phyloP scores from a whole-genome alignment of 164 flowering plant genomes.

The Stephania cephalantha region DNA sequence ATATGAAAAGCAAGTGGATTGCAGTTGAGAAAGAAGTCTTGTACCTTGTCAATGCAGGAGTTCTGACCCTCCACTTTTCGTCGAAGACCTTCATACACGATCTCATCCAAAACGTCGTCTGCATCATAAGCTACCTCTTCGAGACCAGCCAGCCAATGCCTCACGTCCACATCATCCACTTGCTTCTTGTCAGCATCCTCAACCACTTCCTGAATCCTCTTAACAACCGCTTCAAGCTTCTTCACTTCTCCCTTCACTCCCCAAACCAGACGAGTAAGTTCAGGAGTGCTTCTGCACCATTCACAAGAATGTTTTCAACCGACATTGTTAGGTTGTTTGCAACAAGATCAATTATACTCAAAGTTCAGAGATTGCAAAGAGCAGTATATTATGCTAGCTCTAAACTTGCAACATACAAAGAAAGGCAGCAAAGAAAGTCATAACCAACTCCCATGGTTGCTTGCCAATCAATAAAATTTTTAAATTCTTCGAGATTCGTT shows the following conservation, averaged over 20 bases:
- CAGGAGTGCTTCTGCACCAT: background rate
- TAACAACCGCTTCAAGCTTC: background rate
- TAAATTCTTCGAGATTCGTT: no score
- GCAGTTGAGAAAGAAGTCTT: background rate
- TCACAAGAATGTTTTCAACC: background rate
- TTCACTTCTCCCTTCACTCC: background rate
- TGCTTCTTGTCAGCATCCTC: conserved; percentile 6
- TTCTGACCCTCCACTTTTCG: background rate
- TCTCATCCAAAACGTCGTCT: background rate
- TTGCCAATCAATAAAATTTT: no score
- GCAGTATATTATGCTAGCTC: no score
- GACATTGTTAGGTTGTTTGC: no score
- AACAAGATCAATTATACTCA: no score
- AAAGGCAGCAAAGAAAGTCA: no score
- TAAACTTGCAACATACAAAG: no score
- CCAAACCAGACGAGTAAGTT: background rate
- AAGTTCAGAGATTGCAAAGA: no score
- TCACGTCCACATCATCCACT: background rate
- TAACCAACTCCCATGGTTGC: no score
- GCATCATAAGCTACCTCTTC: background rate
- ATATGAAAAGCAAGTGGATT: conserved; percentile 1
- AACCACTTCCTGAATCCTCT: background rate
- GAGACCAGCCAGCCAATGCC: background rate
- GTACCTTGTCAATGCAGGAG: background rate
- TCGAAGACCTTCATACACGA: background rate